Percentiles rank a stretch among this genome's conserved stretches.
These are phyloP conservation scores for Xanthoconium purpureum DNA, from an alignment of 768 basidiomycete genomes.

Conservation along the genomic window DNA sequence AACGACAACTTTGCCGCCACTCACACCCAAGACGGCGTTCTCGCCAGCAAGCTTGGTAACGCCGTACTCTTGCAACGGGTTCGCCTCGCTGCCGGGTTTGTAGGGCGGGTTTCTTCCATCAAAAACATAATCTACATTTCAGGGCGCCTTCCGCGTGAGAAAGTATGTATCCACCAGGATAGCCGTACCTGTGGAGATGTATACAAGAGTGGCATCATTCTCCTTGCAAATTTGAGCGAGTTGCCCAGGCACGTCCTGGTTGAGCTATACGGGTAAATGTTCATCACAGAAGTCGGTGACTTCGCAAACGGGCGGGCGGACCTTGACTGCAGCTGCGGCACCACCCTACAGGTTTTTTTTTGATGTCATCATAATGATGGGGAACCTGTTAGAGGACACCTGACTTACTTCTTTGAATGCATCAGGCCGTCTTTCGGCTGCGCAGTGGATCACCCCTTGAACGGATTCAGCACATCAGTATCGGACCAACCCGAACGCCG, in stretches of 20 bases:
- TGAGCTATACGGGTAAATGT: slow-evolving; percentile 53
- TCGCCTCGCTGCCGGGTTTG: slow-evolving; percentile 63
- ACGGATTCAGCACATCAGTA: slow-evolving; percentile 4
- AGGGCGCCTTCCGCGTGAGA: slow-evolving; percentile 8
- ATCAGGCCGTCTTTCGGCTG: slow-evolving; percentile 91
- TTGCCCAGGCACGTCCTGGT: slow-evolving; percentile 68
- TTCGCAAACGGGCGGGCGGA: slow-evolving; percentile 27
- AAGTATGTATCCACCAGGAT: neutral
- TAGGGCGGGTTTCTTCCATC: slow-evolving; percentile 93
- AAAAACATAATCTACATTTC: slow-evolving; percentile 82
- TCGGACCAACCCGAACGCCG: neutral
- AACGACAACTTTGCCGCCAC: slow-evolving; percentile 59
- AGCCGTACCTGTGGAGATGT: slow-evolving; percentile 80
- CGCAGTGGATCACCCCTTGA: slow-evolving; percentile 89
- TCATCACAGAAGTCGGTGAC: neutral
- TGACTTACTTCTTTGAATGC: slow-evolving; percentile 78
- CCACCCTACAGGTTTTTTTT: slow-evolving; percentile 36
- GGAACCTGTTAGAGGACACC: neutral
- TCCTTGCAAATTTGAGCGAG: slow-evolving; percentile 66
- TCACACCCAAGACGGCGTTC: slow-evolving; percentile 60
- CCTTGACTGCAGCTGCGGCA: slow-evolving; percentile 63
- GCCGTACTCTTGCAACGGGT: slow-evolving; percentile 89
- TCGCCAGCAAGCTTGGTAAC: slow-evolving; percentile 87
- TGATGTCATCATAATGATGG: neutral
- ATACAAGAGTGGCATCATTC: slow-evolving; percentile 69